Base-by-base conservation (phyloP, 192 early-diverging fungal genomes). In the Phlyctochytrium planicorne region DNA sequence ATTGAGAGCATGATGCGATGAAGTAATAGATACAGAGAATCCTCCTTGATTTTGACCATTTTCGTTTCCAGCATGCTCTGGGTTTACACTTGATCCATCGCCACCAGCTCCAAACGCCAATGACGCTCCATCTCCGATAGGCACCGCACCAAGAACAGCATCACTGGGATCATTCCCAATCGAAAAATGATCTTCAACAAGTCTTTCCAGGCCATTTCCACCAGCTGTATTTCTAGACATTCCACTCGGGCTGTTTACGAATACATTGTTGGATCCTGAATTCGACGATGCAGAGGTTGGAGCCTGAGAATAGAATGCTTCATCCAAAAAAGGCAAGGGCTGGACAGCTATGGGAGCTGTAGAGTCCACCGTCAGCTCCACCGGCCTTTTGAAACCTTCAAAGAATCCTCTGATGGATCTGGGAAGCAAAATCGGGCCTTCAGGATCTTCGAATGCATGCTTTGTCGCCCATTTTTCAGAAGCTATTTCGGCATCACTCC, bases 391-490 rank as follows among this genome's bases (percentile, higher is more conserved):
- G 62, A 65, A 71, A 23, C 65, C 31, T 20, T 85, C 82, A 0
- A 80, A 59, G 30, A 69, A 32, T 16, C 30, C 24, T 20, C 75
- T 37, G 68, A 84, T 36, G 16, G 68, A 78, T n/a, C 67, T 52
- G 16, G 74, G 79, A 52, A 75, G 69, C 30, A 40, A 66, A 0
- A 63, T 52, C 16, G 63, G 65, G 2, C 74, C 78, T 30, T 87
- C 84, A 17, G 79, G 78, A 68, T 87, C 85, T 53, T 87, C 85
- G 64, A 86, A 87, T 0, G 68, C 68, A 59, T 87, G 84, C 68
- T 87, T 87, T 2, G 78, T 77, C 1, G 59, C 65, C 80, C 82
- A 87, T 60, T 87, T 87, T 71, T 87, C 86, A 0, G 80, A 73
- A 17, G 73, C 67, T 2, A 87, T 63, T 50, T 87, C 86, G 14